Base-by-base conservation (phyloP, 2,329 filamentous ascomycete genomes). In the Penicillium sp. region DNA sequence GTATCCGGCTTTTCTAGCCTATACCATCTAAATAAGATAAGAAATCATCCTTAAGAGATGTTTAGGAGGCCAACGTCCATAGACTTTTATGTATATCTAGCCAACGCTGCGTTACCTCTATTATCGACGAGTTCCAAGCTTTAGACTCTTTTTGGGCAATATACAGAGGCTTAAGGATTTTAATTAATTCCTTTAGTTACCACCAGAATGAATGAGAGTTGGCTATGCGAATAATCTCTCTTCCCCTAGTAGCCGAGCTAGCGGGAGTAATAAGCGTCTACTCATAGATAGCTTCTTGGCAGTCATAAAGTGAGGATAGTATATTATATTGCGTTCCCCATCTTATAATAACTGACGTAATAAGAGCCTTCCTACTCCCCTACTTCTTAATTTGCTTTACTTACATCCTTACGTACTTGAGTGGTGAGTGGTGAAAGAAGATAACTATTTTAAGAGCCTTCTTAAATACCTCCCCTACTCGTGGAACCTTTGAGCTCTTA, bases 371-470 rank as follows among this genome's bases (percentile, higher is more conserved):
- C 22, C 43, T 14, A 46, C 11, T 9, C 4, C 43, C 43, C 22
- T 15, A 46, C 43, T 46, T 46, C 43, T 46, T 6, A 46, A 46
- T 29, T 18, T 46, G 43, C 43, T 46, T 46, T 27, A 23, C 43
- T 46, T 26, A 23, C 43, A 46, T 46, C 43, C 43, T 46, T 46
- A 23, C 43, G 43, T 46, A 46, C 23, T 46, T 23, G n/a, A 46
- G 43, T 46, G 43, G 43, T 29, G 43, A 46, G 26, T 46, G 43
- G 43, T 46, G 43, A 18, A 46, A 46, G 43, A 46, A 46, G 43
- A 46, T 15, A 46, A 46, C 43, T 15, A 46, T 6, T 46, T 46
- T 9, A 46, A 46, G 29, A 14, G 29, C 29, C 7, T 9, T 11
- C 29, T 14, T 31, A 31, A 31, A 12, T 11, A 31, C 29, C 29